A percentile compares a stretch with the other conserved stretches of the same genome.
phyloP scores from a whole-genome alignment of 202 grass and related monocot genomes.

The Bolboschoenoplectus hybrid region DNA sequence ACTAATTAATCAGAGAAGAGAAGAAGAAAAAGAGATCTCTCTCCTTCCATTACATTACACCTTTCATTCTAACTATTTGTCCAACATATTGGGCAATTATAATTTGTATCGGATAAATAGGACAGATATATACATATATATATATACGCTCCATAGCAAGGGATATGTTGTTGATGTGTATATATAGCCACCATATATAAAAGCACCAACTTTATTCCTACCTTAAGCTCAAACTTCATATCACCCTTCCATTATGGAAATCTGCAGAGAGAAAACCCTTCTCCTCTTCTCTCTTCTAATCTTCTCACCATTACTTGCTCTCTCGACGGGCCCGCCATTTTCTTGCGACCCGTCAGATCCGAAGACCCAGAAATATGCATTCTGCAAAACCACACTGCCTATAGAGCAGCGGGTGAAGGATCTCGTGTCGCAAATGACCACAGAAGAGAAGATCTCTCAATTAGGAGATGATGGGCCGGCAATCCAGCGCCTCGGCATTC shows the following conservation, averaged over 20 bases:
- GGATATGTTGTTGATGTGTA: neutral
- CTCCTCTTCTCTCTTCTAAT: slow-evolving; percentile 31
- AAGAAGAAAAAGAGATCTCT: neutral
- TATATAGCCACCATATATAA: neutral
- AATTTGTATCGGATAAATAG: neutral
- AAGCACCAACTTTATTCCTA: slow-evolving; percentile 1
- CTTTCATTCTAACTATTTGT: neutral
- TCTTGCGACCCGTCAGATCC: slow-evolving; percentile 56
- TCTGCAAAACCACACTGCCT: slow-evolving; percentile 54
- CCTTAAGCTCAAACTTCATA: slow-evolving; percentile 12
- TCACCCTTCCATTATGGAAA: slow-evolving; percentile 23
- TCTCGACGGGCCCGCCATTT: slow-evolving; percentile 56
- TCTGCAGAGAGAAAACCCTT: slow-evolving; percentile 30
- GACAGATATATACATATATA: neutral
- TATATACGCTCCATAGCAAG: neutral
- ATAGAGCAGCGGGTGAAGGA: slow-evolving; percentile 57
- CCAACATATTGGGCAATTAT: neutral
- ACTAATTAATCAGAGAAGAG: neutral
- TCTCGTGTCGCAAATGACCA: slow-evolving; percentile 61
- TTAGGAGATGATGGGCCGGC: slow-evolving; percentile 68
- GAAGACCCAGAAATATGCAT: slow-evolving; percentile 39
- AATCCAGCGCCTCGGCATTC: slow-evolving; percentile 62
- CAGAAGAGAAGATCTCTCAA: slow-evolving; percentile 84
- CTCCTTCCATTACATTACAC: neutral
- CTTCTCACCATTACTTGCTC: neutral